Percentiles rank a stretch among this genome's conserved stretches.
These are phyloP conservation scores for Coemansia sp. DNA, from an alignment of 192 early-diverging fungal species.

Conservation along the genomic window DNA sequence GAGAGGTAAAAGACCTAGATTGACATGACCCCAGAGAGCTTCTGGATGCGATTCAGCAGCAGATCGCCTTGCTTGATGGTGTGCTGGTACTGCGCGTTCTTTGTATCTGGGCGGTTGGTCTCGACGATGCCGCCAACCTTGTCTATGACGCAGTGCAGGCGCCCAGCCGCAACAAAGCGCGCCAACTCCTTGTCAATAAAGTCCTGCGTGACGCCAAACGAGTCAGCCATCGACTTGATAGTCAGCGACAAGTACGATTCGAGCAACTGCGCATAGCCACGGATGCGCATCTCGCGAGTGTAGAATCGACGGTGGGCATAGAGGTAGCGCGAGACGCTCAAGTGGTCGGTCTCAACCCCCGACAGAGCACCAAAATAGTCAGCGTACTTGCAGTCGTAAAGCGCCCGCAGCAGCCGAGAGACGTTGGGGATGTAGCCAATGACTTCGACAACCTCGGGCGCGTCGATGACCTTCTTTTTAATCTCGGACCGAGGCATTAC, in stretches of 20 bases:
- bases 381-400: conserved; percentile 91
- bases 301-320: conserved; percentile 88
- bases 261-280: conserved; percentile 91
- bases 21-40: conserved; percentile 89
- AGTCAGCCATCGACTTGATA: conserved; percentile 92
- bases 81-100: conserved; percentile 98
- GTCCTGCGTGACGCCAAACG: conserved; percentile 93
- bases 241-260: conserved; percentile 94
- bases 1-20: conserved; percentile 55
- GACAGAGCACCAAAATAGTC: conserved; percentile 92
- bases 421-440: conserved; percentile 85
- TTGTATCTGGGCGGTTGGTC: conserved; percentile 96
- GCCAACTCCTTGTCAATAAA: conserved; percentile 97
- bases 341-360: conserved; percentile 69
- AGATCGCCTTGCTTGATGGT: conserved; percentile 96
- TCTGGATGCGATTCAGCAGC: conserved; percentile 93
- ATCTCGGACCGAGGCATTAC: conserved; percentile 89
- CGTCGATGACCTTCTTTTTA: conserved; percentile 92
- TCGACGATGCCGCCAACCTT: conserved; percentile 97
- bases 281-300: conserved; percentile 98
- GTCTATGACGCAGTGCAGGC: conserved; percentile 98
- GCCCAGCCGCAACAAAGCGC: conserved; percentile 91
- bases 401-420: conserved; percentile 75
- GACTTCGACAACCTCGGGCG: conserved; percentile 96
- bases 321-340: conserved; percentile 78